Evolutionary conservation across 2,329 filamentous ascomycete species (phyloP).

Genomic region (Neocatenulostroma microsporum): DNA sequence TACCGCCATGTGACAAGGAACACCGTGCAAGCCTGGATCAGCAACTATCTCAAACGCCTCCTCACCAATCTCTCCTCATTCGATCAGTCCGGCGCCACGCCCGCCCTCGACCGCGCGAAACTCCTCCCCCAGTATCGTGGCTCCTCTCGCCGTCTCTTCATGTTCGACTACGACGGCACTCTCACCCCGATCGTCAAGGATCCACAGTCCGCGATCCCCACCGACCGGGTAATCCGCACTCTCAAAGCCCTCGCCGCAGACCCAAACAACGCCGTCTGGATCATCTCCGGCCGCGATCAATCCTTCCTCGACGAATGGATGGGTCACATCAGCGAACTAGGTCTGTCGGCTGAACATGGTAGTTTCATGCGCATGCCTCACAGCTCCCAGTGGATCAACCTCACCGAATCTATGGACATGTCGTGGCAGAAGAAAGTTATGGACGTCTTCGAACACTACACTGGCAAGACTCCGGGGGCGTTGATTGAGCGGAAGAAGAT

Average conservation of each 20-base stretch:
- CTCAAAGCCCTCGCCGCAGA: conserved; percentile 74
- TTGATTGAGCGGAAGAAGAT: conserved; percentile 94
- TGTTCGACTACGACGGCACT: conserved; percentile 98
- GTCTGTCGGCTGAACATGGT: conserved; percentile 94
- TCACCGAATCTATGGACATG: conserved; percentile 83
- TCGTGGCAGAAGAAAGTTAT: conserved; percentile 83
- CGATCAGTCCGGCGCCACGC: conserved; percentile 68
- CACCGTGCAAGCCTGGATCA: conserved; percentile 80
- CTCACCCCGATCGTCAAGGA: conserved; percentile 92
- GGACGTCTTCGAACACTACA: conserved; percentile 78
- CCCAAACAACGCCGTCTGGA: conserved; percentile 85
- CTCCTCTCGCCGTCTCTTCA: conserved; percentile 75
- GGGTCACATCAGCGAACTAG: conserved; percentile 80
- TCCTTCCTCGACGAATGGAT: conserved; percentile 84
- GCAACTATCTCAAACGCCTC: conserved; percentile 68
- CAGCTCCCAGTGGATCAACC: conserved; percentile 72
- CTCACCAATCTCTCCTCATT: conserved; percentile 72
- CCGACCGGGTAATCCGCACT: conserved; percentile 70
- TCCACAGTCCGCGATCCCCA: conserved; percentile 80
- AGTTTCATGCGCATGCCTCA: conserved; percentile 85
- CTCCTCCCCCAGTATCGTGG: conserved; percentile 67
- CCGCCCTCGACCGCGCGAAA: conserved; percentile 66
- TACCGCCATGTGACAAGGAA: conserved; percentile 79
- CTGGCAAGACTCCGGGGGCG: conserved; percentile 79
- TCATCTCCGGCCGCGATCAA: conserved; percentile 91